phyloP scores from a whole-genome alignment of 352 stramenopile species.

The Phytophthora melonis region DNA sequence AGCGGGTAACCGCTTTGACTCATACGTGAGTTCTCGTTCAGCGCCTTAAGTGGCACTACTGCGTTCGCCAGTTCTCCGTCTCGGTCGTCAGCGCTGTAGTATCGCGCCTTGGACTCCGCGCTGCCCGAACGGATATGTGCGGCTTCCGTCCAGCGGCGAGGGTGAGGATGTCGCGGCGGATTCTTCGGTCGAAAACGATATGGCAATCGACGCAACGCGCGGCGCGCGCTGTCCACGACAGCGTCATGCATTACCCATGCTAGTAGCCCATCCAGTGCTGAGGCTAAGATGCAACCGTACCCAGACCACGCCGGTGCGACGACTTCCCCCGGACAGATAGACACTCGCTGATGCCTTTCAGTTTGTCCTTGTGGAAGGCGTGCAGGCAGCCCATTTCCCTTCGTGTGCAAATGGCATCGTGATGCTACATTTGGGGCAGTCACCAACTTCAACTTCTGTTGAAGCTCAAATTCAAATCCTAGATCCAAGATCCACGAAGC shows the following conservation, averaged over 20 bases:
- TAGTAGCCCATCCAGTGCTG: no score
- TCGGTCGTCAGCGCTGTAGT: neutral
- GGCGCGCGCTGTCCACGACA: neutral
- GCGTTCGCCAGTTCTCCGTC: neutral
- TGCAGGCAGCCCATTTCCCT: no score
- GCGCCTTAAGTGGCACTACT: neutral
- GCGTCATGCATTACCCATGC: neutral
- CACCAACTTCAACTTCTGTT: no score
- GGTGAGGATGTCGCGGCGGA: neutral
- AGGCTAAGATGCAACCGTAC: no score
- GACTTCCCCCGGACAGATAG: no score
- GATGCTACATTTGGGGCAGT: no score
- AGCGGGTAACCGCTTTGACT: neutral
- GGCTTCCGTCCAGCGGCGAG: neutral
- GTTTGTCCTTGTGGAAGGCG: no score
- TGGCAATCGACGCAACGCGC: neutral
- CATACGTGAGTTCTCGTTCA: neutral
- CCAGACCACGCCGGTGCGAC: no score
- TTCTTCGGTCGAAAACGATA: slow-evolving; percentile 1
- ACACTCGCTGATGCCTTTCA: no score
- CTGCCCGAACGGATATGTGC: neutral
- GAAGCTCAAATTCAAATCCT: no score
- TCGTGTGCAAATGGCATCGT: no score
- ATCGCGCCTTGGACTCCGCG: neutral
- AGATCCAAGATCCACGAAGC: no score